Conservation (phyloP, 1,139 yeast species). For the Groenewaldozyma auringiensis region DNA sequence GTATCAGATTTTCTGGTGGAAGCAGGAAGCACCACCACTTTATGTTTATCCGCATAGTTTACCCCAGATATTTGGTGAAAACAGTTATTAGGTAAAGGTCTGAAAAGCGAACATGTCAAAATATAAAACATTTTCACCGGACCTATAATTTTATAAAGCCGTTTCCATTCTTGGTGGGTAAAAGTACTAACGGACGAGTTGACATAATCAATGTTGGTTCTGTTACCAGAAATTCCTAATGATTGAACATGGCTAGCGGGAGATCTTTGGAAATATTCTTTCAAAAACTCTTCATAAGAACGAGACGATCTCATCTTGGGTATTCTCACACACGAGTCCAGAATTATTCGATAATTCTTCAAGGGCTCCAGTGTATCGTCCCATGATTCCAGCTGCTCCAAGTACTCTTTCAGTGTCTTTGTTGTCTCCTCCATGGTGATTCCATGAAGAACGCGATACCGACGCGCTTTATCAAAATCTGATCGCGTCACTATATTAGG, state of each 20-base stretch:
- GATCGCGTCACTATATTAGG: too few relatives aligned
- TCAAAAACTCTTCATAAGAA: not conserved
- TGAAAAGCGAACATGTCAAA: slow-evolving; percentile 3
- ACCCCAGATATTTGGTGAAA: slow-evolving; percentile 5
- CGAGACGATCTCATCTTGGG: not conserved
- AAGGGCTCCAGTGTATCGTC: not conserved
- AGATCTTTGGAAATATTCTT: not conserved
- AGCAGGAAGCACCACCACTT: not conserved
- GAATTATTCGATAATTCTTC: not conserved
- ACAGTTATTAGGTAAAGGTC: slow-evolving; percentile 4
- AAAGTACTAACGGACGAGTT: not conserved
- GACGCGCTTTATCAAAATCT: too few relatives aligned
- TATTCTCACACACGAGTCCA: not conserved
- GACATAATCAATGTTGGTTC: not conserved
- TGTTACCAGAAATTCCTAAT: not conserved
- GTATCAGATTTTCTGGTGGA: not conserved
- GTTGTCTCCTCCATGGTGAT: too few relatives aligned
- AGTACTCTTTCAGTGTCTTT: not conserved
- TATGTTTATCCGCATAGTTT: not conserved
- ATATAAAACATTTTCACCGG: slow-evolving; percentile 4
- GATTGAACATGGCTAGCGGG: slow-evolving; percentile 1
- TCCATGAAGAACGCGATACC: too few relatives aligned
- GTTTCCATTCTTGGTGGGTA: not conserved
- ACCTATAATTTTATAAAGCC: slow-evolving; percentile 3
- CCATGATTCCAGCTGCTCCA: not conserved